Evolutionary conservation across 306 rosid species (phyloP).

Genomic region (Cucurbita ficifolia): DNA sequence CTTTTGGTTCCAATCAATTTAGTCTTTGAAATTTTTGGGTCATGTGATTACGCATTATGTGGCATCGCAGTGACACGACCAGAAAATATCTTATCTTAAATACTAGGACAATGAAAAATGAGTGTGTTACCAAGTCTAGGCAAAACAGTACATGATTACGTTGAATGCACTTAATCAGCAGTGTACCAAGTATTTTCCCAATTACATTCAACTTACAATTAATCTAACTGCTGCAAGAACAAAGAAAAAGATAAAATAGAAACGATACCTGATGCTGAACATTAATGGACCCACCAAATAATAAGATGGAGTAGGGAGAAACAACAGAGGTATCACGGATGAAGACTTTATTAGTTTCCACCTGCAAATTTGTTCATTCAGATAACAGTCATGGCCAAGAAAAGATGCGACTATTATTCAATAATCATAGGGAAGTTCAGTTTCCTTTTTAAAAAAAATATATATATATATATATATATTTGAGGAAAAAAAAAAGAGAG

Average conservation of each 20-base stretch:
- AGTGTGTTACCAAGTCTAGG: neutral
- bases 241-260: neutral
- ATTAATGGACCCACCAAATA: constrained; percentile 79
- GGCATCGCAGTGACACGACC: neutral
- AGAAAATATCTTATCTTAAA: neutral
- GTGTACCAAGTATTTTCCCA: neutral
- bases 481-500: neutral
- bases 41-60: neutral
- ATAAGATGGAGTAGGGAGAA: constrained; percentile 86
- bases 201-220: neutral
- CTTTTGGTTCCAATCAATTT: neutral
- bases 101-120: neutral
- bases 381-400: constrained; percentile 3
- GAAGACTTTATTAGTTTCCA: constrained; percentile 75
- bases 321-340: constrained; percentile 67
- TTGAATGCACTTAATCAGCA: neutral
- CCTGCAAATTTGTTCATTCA: constrained; percentile 28
- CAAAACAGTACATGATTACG: neutral
- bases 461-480: too few species aligned
- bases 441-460: too few species aligned
- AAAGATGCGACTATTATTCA: neutral
- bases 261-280: constrained; percentile 75
- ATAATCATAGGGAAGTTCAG: neutral
- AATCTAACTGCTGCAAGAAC: neutral
- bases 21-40: neutral